Evolutionary conservation across 2,329 filamentous ascomycete species (phyloP).

Genomic region (Biscogniauxia sp.): DNA sequence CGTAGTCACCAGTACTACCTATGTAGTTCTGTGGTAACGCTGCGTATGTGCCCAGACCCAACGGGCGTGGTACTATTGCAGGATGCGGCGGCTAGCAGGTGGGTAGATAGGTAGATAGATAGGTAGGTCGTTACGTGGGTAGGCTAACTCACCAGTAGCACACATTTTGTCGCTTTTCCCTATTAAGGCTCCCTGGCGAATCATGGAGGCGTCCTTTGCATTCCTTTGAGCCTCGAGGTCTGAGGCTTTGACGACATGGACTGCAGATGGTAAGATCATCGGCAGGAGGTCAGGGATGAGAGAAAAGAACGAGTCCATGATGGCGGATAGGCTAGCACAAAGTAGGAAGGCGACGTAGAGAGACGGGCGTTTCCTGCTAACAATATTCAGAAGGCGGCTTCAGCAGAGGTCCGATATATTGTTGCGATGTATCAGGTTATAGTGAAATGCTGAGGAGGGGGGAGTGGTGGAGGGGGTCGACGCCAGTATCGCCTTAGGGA

Average conservation of each 20-base stretch:
- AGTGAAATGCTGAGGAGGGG: not conserved
- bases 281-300: constrained; percentile 57
- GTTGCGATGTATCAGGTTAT: not conserved
- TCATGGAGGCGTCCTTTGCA: constrained; percentile 31
- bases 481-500: not conserved
- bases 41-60: constrained; percentile 1
- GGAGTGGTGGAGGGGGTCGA: too few relatives aligned
- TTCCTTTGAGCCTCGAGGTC: constrained; percentile 42
- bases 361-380: not conserved
- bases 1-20: not conserved
- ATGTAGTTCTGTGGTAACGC: not conserved
- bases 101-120: too few relatives aligned
- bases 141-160: constrained; percentile 53
- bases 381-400: not conserved
- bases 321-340: constrained; percentile 9
- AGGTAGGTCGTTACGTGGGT: not conserved
- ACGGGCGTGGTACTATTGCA: not conserved
- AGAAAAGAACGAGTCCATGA: constrained; percentile 52
- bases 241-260: constrained; percentile 52
- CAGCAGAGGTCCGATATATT: not conserved
- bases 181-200: constrained; percentile 55
- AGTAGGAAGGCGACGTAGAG: constrained; percentile 3
- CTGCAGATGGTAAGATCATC: constrained; percentile 56
- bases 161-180: constrained; percentile 65
- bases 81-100: not conserved